These are phyloP conservation scores for Penicillium sp. DNA, from an alignment of 2,329 filamentous ascomycete species.

Conservation along the genomic window DNA sequence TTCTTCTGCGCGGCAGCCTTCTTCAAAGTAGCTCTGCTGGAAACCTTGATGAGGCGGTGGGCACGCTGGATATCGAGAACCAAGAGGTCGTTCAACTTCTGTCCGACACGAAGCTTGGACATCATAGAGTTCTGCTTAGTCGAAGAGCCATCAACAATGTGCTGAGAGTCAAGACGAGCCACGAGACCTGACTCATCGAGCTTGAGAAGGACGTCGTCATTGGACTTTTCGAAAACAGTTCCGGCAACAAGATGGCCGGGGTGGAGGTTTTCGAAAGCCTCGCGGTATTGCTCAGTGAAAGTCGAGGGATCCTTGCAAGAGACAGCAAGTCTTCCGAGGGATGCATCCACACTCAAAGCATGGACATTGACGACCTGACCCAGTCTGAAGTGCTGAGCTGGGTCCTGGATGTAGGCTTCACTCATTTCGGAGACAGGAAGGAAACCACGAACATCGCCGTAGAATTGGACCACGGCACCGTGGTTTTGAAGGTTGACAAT, in stretches of 20 bases:
- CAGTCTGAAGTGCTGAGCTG: conserved; percentile 81
- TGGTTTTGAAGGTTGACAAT: conserved; percentile 76
- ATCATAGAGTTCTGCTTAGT: conserved; percentile 76
- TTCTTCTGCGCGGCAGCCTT: conserved; percentile 71
- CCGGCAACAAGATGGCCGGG: conserved; percentile 75
- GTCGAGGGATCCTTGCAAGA: conserved; percentile 88
- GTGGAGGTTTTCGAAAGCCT: conserved; percentile 71
- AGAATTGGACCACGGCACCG: conserved; percentile 92
- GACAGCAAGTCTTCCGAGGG: conserved; percentile 73
- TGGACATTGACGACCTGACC: conserved; percentile 93
- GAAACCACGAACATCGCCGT: conserved; percentile 79
- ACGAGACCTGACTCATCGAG: conserved; percentile 73
- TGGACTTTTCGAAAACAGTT: conserved; percentile 78
- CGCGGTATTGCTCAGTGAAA: conserved; percentile 74
- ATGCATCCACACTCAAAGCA: conserved; percentile 76
- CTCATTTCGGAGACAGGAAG: conserved; percentile 97
- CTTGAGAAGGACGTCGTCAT: conserved; percentile 75
- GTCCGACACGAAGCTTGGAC: conserved; percentile 81
- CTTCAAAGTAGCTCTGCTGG: conserved; percentile 80
- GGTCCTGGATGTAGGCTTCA: conserved; percentile 89
- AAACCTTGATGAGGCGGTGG: conserved; percentile 73
- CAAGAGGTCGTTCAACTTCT: conserved; percentile 77
- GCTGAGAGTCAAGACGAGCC: conserved; percentile 73
- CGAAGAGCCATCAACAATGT: conserved; percentile 80
- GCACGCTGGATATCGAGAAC: conserved; percentile 83